phyloP scores from a whole-genome alignment of 2,329 filamentous ascomycete species.

The Pestalotiopsis sp. region DNA sequence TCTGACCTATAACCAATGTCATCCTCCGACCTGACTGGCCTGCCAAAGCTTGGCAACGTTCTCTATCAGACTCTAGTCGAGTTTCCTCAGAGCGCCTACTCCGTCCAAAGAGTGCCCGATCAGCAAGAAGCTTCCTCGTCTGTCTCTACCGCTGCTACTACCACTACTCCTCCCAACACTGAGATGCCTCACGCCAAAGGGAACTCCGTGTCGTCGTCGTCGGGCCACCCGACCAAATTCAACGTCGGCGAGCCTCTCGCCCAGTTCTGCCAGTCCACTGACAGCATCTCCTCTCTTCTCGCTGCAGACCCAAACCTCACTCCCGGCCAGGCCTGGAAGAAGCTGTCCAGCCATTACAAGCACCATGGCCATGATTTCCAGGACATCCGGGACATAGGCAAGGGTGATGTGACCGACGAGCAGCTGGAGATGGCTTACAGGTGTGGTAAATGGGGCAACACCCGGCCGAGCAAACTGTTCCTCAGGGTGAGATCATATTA shows the following conservation, averaged over 20 bases:
- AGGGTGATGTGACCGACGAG: conserved; percentile 31
- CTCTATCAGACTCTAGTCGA: conserved; percentile 32
- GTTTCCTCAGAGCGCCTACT: conserved; percentile 32
- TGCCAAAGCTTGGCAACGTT: conserved; percentile 14
- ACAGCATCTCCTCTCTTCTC: conserved; percentile 61
- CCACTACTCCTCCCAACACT: neutral
- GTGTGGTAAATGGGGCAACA: conserved; percentile 70
- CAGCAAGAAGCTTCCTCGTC: conserved; percentile 1
- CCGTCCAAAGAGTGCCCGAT: conserved; percentile 25
- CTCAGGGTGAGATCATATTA: conserved; percentile 47
- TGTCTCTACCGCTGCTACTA: neutral
- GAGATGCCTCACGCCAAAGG: neutral
- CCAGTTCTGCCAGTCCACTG: conserved; percentile 51
- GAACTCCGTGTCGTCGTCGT: neutral
- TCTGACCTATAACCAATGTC: conserved; percentile 7
- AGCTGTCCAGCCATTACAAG: conserved; percentile 49
- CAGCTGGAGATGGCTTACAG: conserved; percentile 55
- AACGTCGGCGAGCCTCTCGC: conserved; percentile 50
- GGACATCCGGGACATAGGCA: conserved; percentile 21
- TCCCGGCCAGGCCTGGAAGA: conserved; percentile 57
- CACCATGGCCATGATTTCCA: conserved; percentile 2
- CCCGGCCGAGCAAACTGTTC: conserved; percentile 68
- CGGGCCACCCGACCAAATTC: conserved; percentile 4
- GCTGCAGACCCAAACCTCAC: conserved; percentile 54
- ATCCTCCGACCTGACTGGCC: conserved; percentile 6